Evolutionary conservation across 169 alveolate species (phyloP), one percentile per base, ranked within the genome.

Genomic region (Plasmodium chabaudi): DNA sequence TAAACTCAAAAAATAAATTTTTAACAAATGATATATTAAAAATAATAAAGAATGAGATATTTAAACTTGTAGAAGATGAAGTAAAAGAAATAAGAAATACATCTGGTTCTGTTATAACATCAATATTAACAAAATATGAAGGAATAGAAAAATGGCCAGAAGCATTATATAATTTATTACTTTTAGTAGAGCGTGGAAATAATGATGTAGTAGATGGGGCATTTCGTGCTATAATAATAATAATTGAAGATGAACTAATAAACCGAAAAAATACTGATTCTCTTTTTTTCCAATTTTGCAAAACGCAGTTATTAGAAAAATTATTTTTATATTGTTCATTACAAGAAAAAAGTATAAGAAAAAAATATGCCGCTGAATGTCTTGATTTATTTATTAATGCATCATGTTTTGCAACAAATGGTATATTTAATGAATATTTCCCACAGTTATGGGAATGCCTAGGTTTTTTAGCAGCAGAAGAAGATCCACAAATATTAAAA

Each of bases 101-200:
- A 2, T 94, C 96, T 12, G 96, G 96, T 21, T 91, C 95, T 25
- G 94, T 92, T 34, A 90, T 94, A 51, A 92, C 96, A 9, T 61
- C 92, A 1, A 87, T 94, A 65, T 88, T 94, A n/a, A 92, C 93
- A 51, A 70, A 74, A 67, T 82, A 87, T 61, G 94, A 87, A 61
- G 96, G 96, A n/a, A 67, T 74, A 74, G 93, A 89, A 17, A 71
- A 87, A 34, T 88, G 94, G 88, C 92, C 93, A 23, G 95, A 91
- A 69, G 93, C 94, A 55, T 90, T 93, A 34, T 88, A 82, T 77
- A 87, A 88, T 44, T 87, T 93, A 71, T 88, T 93, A 46, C 89
- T 79, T 34, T 91, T 92, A 25, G 68, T 87, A 13, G 94, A 92
- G 63, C 86, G 92, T 55, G 93, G 95, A 25, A 88, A 92, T 64